These are phyloP conservation scores for Ascochyta fabae DNA, from an alignment of 2,329 filamentous ascomycete genomes.

Conservation along the genomic window DNA sequence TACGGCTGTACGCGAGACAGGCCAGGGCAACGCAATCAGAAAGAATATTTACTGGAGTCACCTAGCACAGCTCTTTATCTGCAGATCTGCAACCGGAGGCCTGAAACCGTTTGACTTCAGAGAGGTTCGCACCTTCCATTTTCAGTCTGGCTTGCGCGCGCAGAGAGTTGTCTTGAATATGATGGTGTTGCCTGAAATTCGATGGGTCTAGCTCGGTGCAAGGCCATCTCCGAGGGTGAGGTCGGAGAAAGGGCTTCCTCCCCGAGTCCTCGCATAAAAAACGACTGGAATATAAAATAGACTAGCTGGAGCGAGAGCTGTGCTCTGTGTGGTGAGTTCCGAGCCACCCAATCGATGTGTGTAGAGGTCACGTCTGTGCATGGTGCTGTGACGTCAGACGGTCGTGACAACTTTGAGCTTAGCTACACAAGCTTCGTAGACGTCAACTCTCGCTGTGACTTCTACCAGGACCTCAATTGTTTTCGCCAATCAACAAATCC, in stretches of 20 bases:
- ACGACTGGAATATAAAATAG: not conserved
- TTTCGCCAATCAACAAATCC: not conserved
- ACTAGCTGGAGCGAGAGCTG: no score
- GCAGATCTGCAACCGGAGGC: not conserved
- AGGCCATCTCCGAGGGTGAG: not conserved
- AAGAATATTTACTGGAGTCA: not conserved
- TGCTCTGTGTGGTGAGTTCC: no score
- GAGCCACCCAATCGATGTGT: not conserved
- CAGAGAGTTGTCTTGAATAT: not conserved
- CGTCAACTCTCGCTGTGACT: constrained; percentile 9
- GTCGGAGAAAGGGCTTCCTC: constrained; percentile 2
- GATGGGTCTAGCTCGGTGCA: not conserved
- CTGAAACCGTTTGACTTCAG: no score
- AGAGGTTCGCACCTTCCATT: not conserved
- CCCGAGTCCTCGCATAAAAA: not conserved
- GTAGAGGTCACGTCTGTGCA: not conserved
- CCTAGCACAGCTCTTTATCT: not conserved
- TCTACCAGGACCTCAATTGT: constrained; percentile 6
- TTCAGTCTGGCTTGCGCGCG: not conserved
- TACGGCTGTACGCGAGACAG: no score
- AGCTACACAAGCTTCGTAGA: constrained; percentile 14
- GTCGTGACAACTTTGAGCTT: constrained; percentile 3
- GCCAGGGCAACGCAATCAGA: not conserved
- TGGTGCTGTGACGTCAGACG: constrained; percentile 10
- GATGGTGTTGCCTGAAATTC: constrained; percentile 5